A percentile compares a stretch with the other conserved stretches of the same genome.
Conservation (phyloP, 805 yeast genomes). For the Zygosaccharomyces lentus region DNA sequence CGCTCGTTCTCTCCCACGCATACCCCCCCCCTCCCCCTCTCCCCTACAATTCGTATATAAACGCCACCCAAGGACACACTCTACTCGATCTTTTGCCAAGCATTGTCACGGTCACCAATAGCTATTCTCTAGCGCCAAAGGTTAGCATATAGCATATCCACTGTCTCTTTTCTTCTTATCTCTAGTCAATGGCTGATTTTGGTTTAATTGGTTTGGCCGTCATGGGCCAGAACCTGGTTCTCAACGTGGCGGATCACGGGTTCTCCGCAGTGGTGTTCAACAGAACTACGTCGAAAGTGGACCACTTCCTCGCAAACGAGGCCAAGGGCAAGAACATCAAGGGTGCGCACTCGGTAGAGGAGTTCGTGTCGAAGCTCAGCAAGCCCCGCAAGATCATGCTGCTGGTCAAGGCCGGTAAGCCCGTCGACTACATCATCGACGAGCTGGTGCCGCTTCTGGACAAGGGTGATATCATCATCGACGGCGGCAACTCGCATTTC, state of each 20-base stretch:
- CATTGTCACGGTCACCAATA: no score
- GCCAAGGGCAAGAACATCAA: conserved; percentile 96
- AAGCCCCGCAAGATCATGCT: conserved; percentile 94
- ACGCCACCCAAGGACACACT: neutral
- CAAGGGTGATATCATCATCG: conserved; percentile 96
- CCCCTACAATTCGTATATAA: neutral
- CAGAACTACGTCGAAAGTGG: conserved; percentile 96
- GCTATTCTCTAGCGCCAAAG: neutral
- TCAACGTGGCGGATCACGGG: conserved; percentile 98
- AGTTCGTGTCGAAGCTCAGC: conserved; percentile 82
- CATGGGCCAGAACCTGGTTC: conserved; percentile 97
- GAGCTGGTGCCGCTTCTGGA: conserved; percentile 89
- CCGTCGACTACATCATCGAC: conserved; percentile 88
- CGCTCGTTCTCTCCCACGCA: no score
- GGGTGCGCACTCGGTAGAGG: conserved; percentile 92
- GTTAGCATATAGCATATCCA: neutral
- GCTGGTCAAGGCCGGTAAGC: conserved; percentile 93
- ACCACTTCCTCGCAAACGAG: conserved; percentile 86
- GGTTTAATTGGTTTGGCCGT: conserved; percentile 99
- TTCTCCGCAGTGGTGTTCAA: conserved; percentile 97
- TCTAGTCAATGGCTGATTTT: conserved; percentile 56
- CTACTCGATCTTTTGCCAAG: neutral
- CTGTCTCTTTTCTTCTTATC: no score
- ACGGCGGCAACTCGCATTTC: conserved; percentile 99
- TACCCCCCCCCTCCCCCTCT: neutral